Evolutionary conservation across 768 basidiomycete species (phyloP), one percentile per base, ranked within the genome.

Genomic region (Cytidiella melzeri): DNA sequence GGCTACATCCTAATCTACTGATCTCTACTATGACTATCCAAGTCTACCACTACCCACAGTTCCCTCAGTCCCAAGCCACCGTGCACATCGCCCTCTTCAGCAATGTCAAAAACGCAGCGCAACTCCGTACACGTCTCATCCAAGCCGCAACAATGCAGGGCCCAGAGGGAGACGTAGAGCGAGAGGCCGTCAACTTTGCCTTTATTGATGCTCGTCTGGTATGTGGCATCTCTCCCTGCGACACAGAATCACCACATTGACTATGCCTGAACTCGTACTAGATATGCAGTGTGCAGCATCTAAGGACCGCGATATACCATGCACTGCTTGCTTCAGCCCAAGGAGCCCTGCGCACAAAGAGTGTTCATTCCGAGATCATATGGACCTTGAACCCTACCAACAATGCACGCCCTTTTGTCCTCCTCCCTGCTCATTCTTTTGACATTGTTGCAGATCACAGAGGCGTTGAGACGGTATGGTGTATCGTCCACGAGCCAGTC

Each of bases 301-400:
- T 97, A 11, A 80, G 89, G 62, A 92, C 90, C 0, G 94, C 91
- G 0, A 76, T 93, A 10, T 74, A 85, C 47, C 88, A 92, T 57
- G 84, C 92, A 1, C 70, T 91, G n/a, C 68, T 93, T 10, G 79
- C 91, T 0, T 73, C 78, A 24, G 64, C 76, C 2, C 76, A 83
- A 37, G 72, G 70, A 19, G 60, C 69, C 1, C 70, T 95, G 49
- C 75, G 84, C 41, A 93, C 94, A 1, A 90, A 86, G 68, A 91
- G 92, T 1, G 68, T 93, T 0, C 93, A 97, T 61, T 92, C 92
- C 0, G 94, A 98, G 65, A 76, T 97, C 44, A 72, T 97, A n/a
- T 92, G 87, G 74, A 69, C 79, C 19, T 71, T 97, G 42, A 91
- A 87, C 55, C 92, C 92, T 2, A 89, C 83, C 4, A 88, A 90